Base-by-base conservation (phyloP, 306 rosid genomes). In the Lupinus albus region DNA sequence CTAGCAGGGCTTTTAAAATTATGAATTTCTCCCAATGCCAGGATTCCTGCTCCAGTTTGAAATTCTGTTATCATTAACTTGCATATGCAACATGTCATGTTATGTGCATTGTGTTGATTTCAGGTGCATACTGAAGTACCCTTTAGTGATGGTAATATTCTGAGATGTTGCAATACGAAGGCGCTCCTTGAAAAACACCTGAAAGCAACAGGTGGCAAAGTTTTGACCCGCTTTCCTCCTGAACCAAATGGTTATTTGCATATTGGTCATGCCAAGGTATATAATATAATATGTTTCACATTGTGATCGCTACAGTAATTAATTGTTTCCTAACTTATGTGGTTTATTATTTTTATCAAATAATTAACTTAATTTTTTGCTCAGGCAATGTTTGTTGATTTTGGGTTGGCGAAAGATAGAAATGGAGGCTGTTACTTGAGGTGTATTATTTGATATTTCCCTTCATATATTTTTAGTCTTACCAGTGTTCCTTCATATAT, bases 181-280 rank as follows among this genome's bases (percentile, higher is more conserved):
- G 92, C 61, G 16, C 84, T 90, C 71, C 99, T 94, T 61, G 91
- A 86, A 42, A 94, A 85, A 68, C 96, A 93, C 88, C 79, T 93
- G 42, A 82, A 75, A 46, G 78, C 68, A 71, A 85, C 91, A 0
- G 84, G 88, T 44, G 88, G 95, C 58, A 88, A 74, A 84, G 96
- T 94, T 62, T 72, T 80, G 68, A 86, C 99, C 62, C 99, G 99
- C 10, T 94, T 94, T 85, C 99, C 99, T 56, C 99, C 99, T 35
- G 99, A 94, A 77, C 99, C 99, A 15, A 94, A 94, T 84, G 99
- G 99, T 30, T 94, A 82, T 86, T 83, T 94, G 49, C 99, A 94
- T 81, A 94, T 94, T 69, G 96, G 99, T 76, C 99, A 94, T 78
- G 97, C 99, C 58, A 94, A 94, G 97, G 99, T 84, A 70, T 25